Evolutionary conservation across 169 alveolate species (phyloP).

Genomic region (Pseudocohnilembus persalinus): DNA sequence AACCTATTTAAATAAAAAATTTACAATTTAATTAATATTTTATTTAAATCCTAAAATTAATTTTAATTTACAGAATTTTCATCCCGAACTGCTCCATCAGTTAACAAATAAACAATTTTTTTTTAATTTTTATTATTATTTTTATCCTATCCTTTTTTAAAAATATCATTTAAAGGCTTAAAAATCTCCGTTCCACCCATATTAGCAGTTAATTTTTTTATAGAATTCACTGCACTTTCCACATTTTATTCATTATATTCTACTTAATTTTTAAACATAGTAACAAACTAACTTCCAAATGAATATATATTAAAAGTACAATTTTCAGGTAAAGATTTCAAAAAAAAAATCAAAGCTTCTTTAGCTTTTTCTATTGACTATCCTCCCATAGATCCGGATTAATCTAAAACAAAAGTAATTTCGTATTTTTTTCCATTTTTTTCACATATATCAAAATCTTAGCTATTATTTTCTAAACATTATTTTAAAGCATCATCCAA

Average conservation of each 20-base stretch:
- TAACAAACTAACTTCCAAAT: constrained; percentile 46
- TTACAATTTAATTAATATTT: no score
- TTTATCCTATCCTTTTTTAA: neutral
- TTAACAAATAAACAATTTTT: neutral
- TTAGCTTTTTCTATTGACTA: constrained; percentile 40
- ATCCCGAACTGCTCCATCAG: constrained; percentile 11
- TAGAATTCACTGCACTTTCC: constrained; percentile 14
- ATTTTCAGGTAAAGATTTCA: constrained; percentile 53
- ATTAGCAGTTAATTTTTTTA: constrained; percentile 43
- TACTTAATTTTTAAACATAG: constrained; percentile 17
- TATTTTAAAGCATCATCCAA: constrained; percentile 23
- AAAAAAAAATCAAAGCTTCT: constrained; percentile 52
- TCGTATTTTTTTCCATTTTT: constrained; percentile 23
- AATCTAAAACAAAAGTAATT: constrained; percentile 53
- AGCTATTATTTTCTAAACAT: neutral
- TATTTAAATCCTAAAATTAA: no score
- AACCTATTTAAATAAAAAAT: neutral
- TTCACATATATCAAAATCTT: constrained; percentile 1
- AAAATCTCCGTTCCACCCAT: constrained; percentile 56
- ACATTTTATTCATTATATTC: constrained; percentile 44
- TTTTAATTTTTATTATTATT: constrained; percentile 1
- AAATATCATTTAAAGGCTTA: constrained; percentile 30
- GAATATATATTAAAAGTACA: constrained; percentile 48
- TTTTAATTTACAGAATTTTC: no score
- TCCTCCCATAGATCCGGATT: constrained; percentile 71